Evolutionary conservation across 768 basidiomycete genomes (phyloP).

Genomic region (Boletus barrowsii): DNA sequence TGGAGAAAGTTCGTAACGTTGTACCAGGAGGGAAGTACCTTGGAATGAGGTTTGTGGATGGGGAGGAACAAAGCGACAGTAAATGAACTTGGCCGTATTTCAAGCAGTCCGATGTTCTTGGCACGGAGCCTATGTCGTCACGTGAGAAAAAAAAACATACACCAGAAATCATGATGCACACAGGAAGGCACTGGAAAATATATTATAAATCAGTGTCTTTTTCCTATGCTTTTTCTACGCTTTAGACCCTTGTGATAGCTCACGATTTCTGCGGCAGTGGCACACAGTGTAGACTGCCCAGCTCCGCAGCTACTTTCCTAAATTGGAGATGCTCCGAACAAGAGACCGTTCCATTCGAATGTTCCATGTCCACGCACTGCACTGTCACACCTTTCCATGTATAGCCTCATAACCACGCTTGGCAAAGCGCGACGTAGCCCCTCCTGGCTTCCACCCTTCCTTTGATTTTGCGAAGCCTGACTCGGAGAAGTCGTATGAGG

Average conservation of each 20-base stretch:
- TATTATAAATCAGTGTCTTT: background rate
- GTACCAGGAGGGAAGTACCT: background rate
- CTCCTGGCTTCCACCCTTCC: too few species aligned
- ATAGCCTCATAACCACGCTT: conserved; percentile 8
- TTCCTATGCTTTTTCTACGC: background rate
- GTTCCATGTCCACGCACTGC: conserved; percentile 19
- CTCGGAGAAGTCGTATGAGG: too few species aligned
- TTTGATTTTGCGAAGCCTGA: too few species aligned
- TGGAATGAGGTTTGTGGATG: background rate
- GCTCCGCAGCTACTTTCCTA: background rate
- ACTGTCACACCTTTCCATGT: background rate
- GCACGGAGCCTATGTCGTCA: background rate
- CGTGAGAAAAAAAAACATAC: background rate
- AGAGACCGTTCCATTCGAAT: conserved; percentile 24
- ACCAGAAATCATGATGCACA: too few species aligned
- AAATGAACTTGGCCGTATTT: conserved; percentile 3
- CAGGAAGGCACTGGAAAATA: too few species aligned
- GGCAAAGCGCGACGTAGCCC: background rate
- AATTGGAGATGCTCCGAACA: conserved; percentile 17
- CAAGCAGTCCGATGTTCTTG: background rate
- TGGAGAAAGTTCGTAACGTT: background rate
- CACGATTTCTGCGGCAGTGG: background rate
- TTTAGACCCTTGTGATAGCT: background rate
- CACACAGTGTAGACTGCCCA: too few species aligned
- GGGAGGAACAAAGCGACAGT: background rate